Base-by-base conservation (phyloP, 768 basidiomycete genomes). In the Boletellus emodensis region DNA sequence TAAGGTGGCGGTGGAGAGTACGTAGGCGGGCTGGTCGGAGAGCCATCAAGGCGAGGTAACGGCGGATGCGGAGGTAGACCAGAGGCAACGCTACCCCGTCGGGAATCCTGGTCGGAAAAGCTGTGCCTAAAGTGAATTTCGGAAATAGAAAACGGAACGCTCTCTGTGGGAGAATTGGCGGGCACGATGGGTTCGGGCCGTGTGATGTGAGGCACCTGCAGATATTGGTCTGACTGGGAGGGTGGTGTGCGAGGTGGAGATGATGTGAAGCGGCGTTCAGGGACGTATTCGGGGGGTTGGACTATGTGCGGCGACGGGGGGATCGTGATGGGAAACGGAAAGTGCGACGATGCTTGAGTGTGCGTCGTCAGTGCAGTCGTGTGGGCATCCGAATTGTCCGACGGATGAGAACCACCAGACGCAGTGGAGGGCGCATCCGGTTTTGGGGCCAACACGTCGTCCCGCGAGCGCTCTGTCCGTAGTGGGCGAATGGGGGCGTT, bases 91-190 rank as follows among this genome's bases (percentile, higher is more conserved):
- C 71, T 72, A 0, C 57, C 63, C 26, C 68, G 64, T 17, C 67
- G 71, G 14, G 67, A 68, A 42, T 68, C 68, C 43, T 59, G 69
- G 32, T 70, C 69, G 7, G 66, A 68, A 46, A 48, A 58, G 36
- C 66, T 78, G 39, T 75, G 71, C 34, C 76, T 69, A 62, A 79
- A 80, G 43, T 76, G 69, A 30, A 80, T 67, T 11, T 81, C 80
- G 14, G 78, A 77, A n/a, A 79, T 73, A 14, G 80, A 78, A 49
- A 79, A 70, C 1, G 80, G 78, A 34, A 82, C 67, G 49, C 81
- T 83, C 41, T 83, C 78, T 0, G 79, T 78, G 34, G 80, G 81
- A 13, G 82, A 81, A 26, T 67, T 71, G 28, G 72, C 59, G 41
- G 63, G 61, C n/a, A 66, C 28, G 59, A 41, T 52, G 40, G 59